Base-by-base conservation (phyloP, 805 yeast genomes). In the Nakazawaea ernobii region DNA sequence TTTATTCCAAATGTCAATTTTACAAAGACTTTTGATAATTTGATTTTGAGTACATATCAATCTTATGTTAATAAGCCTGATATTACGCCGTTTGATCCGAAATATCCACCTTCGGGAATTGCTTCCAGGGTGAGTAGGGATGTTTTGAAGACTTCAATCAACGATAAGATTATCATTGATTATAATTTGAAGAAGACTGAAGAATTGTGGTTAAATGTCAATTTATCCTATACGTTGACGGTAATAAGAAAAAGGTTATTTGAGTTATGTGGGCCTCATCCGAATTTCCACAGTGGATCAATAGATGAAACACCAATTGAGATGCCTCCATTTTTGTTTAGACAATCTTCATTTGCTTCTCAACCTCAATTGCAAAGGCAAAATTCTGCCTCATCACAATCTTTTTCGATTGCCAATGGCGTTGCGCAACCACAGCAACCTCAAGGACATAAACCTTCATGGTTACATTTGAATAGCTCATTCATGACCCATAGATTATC, bases 51-150 rank as follows among this genome's bases (percentile, higher is more conserved):
- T 35, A 66, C 70, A 4, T 81, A 80, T 55, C 75, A 75, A 44
- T 56, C 65, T 8, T 68, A 75, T 48, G 71, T 76, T 13, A 69
- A 69, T 42, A 79, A 74, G 55, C 89, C 90, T 6, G 75, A 79
- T 32, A 68, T 73, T 7, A 83, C 91, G 0, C 91, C 91, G 0
- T 84, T 84, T 57, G 82, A 82, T 52, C 74, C 77, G 14, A 59
- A 69, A 37, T 75, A 75, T 55, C 90, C 89, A 7, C 89, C 90
- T 0, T 72, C 82, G 1, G 89, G 89, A 1, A 72, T 84, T 3
- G 69, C 82, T 17, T 79, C 80, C 37, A 70, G 71, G 45, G 82
- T 82, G 0, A 76, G 86, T 6, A 80, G 79, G 55, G 71, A 76
- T 38, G 73, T 84, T 27, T 63, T 78, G 29, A 66, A 68, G 49